Conservation (phyloP, 306 rosid species). For the cucumber (Cucumis sativus) region Cucumber_9930_V3 NC_026655.2:1031501-1032000, state of each 20-base stretch:
- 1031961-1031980: neutral
- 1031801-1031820: slow-evolving; percentile 84
- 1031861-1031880: slow-evolving; percentile 16
- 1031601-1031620: neutral
- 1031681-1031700: neutral
- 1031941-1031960: neutral
- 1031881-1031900: slow-evolving; percentile 6
- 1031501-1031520: too few relatives aligned
- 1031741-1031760: neutral
- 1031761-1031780: too few relatives aligned
- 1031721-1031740: neutral
- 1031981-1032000: neutral
- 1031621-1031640: neutral
- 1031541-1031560: too few relatives aligned
- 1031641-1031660: neutral
- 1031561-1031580: too few relatives aligned
- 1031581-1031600: neutral
- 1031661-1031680: too few relatives aligned
- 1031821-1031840: slow-evolving; percentile 79
- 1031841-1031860: slow-evolving; percentile 88
- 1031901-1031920: neutral
- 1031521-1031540: too few relatives aligned
- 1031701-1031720: neutral
- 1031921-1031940: neutral
- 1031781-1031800: slow-evolving; percentile 15